Evolutionary conservation across 805 yeast species (phyloP), one percentile per base, ranked within the genome.

Genomic region (Spathaspora arborariae): DNA sequence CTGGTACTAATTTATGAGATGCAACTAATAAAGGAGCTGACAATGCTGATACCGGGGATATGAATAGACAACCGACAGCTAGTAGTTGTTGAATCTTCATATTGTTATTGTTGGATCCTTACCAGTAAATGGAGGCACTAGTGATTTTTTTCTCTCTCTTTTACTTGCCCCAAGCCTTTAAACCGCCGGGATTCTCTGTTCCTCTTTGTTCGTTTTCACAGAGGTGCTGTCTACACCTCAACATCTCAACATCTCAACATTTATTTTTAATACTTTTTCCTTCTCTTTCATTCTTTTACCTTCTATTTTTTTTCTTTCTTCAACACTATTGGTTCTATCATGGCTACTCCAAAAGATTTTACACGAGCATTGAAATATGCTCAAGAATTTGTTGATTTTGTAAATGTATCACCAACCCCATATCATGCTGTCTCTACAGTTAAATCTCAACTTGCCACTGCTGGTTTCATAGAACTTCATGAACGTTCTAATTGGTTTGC

Each of bases 361-460:
- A 21, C 19, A 13, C 20, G 45, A 41, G 51, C 49, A 13, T 45
- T 45, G 40, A 35, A 65, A 37, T 62, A 67, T 46, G 83, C 84
- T 11, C 64, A 74, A 52, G 88, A 84, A 41, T 88, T 91, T 58
- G 71, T 91, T 42, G 74, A 79, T 39, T 92, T 85, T 60, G 84
- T 94, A 50, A 89, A 89, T 67, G 73, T 76, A 3, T 85, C 96
- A 0, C 98, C 97, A 15, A 84, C 98, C 0, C 98, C 98, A 0
- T 92, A 90, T 64, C 98, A 94, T 65, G 96, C 90, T 0, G 96
- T 91, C 7, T 76, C 79, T 42, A 76, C 79, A 20, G 81, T 83
- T 39, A 84, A 84, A 56, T 53, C 63, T n/a, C 66, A 72, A 43
- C 73, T 92, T 27, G 46, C 61, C 2, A 61, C 65, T 2, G 78